Percentiles rank a stretch among this genome's conserved stretches.
Conservation (phyloP, 1,284 basidiomycete genomes). For the Acaromyces ingoldii region DNA sequence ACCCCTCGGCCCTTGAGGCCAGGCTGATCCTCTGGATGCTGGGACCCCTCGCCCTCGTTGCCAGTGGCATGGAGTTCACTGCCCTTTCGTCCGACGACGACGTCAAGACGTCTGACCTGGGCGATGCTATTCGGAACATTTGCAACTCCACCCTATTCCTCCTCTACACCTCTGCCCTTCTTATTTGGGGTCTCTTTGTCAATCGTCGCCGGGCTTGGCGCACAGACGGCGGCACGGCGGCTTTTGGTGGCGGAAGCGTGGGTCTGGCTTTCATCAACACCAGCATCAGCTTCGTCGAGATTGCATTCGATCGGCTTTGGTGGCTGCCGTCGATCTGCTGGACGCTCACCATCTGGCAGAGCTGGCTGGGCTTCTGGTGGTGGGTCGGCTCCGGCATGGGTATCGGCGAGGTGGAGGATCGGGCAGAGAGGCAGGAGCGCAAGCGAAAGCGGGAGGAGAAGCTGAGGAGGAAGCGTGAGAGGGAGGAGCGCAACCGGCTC, state of each 20-base stretch:
- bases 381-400: constrained; percentile 52
- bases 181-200: constrained; percentile 88
- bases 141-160: constrained; percentile 92
- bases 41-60: constrained; percentile 78
- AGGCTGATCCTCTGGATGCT: constrained; percentile 81
- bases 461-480: constrained; percentile 26
- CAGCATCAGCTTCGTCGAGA: constrained; percentile 46
- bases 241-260: constrained; percentile 65
- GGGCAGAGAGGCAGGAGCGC: constrained; percentile 26
- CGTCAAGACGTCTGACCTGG: constrained; percentile 58
- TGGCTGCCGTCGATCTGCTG: constrained; percentile 48
- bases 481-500: constrained; percentile 26
- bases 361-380: constrained; percentile 52
- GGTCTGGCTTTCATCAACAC: constrained; percentile 45
- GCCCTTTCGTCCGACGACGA: constrained; percentile 59
- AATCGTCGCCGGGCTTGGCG: constrained; percentile 91
- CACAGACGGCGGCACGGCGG: constrained; percentile 81
- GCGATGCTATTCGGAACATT: constrained; percentile 80
- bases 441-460: constrained; percentile 11
- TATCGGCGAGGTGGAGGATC: constrained; percentile 50
- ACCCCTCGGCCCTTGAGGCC: constrained; percentile 85
- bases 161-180: constrained; percentile 80
- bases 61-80: constrained; percentile 78
- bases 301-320: constrained; percentile 47
- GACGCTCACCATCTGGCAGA: constrained; percentile 49